A percentile compares a stretch with the other conserved stretches of the same genome.
Conservation (phyloP, 306 rosid genomes). For the Vicia villosa region DNA sequence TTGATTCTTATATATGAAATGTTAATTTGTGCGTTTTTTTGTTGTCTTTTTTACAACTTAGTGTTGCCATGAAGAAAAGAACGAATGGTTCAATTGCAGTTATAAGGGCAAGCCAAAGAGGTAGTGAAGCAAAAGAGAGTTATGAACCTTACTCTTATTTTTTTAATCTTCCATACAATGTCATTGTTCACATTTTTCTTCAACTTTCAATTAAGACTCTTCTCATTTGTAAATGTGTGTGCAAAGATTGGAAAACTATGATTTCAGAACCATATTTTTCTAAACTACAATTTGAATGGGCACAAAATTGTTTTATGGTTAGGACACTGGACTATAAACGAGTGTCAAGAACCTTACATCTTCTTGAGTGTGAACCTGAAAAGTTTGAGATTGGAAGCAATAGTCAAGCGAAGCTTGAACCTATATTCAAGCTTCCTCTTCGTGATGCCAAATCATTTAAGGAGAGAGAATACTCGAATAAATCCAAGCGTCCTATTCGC, state of each 20-base stretch:
- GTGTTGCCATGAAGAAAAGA: not conserved
- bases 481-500: not conserved
- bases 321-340: not conserved
- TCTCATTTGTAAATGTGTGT: conserved; percentile 38
- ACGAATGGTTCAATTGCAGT: not conserved
- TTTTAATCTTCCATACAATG: conserved; percentile 4
- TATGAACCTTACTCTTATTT: not conserved
- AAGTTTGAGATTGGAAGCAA: not conserved
- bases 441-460: not conserved
- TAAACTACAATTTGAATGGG: conserved; percentile 9
- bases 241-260: conserved; percentile 26
- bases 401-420: not conserved
- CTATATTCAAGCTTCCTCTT: conserved; percentile 30
- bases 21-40: not conserved
- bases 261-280: conserved; percentile 40
- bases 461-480: not conserved
- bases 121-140: not conserved
- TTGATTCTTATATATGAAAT: too few relatives aligned
- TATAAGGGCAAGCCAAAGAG: not conserved
- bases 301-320: conserved; percentile 1
- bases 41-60: not conserved
- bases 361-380: conserved; percentile 26
- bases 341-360: conserved; percentile 28
- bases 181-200: conserved; percentile 19
- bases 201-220: conserved; percentile 28